Evolutionary conservation across 768 basidiomycete genomes (phyloP).

Genomic region (Leccinum ochraceum): DNA sequence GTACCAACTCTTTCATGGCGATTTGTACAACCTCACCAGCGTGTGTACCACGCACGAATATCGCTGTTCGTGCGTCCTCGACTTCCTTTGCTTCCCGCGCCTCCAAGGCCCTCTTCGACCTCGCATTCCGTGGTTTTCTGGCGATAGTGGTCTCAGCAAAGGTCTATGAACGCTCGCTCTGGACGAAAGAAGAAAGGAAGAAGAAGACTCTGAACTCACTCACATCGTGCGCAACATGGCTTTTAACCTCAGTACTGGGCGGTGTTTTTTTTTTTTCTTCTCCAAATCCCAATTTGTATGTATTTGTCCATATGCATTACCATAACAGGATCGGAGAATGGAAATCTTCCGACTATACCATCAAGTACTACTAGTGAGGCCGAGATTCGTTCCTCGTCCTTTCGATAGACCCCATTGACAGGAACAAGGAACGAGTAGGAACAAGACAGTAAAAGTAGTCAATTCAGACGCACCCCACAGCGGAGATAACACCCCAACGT

Average conservation of each 20-base stretch:
- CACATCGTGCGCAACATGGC: constrained; percentile 34
- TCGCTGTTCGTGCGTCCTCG: constrained; percentile 81
- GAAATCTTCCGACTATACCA: too few species aligned
- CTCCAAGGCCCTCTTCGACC: constrained; percentile 86
- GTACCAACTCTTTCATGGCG: constrained; percentile 88
- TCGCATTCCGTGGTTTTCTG: constrained; percentile 94
- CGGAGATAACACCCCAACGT: not conserved
- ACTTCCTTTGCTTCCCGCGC: constrained; percentile 88
- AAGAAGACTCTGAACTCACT: constrained; percentile 6
- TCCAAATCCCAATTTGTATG: not conserved
- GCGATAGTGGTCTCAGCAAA: not conserved
- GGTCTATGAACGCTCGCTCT: not conserved
- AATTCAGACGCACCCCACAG: not conserved
- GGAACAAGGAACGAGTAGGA: not conserved
- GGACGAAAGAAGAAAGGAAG: not conserved
- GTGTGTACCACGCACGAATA: constrained; percentile 90
- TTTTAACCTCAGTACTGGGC: not conserved
- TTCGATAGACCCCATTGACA: not conserved
- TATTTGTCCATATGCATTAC: not conserved
- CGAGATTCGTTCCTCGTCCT: not conserved
- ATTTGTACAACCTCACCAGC: constrained; percentile 76
- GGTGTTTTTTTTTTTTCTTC: not conserved
- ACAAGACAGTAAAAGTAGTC: not conserved
- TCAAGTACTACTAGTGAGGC: not conserved
- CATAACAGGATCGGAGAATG: not conserved